Evolutionary conservation across 2,329 filamentous ascomycete genomes (phyloP).

Genomic region (Ophiostoma sp.): DNA sequence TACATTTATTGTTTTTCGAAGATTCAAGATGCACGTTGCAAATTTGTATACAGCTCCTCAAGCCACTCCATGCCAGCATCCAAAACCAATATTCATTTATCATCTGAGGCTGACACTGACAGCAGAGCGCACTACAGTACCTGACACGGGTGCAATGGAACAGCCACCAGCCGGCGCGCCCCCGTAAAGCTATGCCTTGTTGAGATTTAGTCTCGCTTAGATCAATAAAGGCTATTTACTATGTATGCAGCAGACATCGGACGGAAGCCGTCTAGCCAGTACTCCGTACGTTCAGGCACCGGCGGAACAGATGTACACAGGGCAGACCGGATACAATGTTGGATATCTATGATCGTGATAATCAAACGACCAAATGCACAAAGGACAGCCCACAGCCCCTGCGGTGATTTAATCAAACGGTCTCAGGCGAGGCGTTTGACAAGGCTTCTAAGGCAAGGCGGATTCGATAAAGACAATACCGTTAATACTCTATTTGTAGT

Average conservation of each 20-base stretch:
- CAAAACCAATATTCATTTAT: not conserved
- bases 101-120: not conserved
- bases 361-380: not conserved
- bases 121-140: too few relatives aligned
- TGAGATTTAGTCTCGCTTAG: not conserved
- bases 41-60: not conserved
- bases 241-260: not conserved
- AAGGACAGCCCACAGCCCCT: too few relatives aligned
- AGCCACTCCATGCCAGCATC: not conserved
- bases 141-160: not conserved
- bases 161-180: not conserved
- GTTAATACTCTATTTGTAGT: too few relatives aligned
- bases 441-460: constrained; percentile 1
- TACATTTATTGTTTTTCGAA: not conserved
- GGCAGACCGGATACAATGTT: not conserved
- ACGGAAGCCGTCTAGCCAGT: not conserved
- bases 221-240: not conserved
- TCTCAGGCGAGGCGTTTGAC: not conserved
- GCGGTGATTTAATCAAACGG: not conserved
- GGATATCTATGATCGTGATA: too few relatives aligned
- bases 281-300: too few relatives aligned
- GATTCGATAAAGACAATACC: not conserved
- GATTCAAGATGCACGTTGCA: not conserved
- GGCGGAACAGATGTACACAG: not conserved
- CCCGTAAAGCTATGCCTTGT: not conserved